These are phyloP conservation scores for Paecilomyces fulvus DNA, from an alignment of 2,329 filamentous ascomycete genomes.

Conservation along the genomic window DNA sequence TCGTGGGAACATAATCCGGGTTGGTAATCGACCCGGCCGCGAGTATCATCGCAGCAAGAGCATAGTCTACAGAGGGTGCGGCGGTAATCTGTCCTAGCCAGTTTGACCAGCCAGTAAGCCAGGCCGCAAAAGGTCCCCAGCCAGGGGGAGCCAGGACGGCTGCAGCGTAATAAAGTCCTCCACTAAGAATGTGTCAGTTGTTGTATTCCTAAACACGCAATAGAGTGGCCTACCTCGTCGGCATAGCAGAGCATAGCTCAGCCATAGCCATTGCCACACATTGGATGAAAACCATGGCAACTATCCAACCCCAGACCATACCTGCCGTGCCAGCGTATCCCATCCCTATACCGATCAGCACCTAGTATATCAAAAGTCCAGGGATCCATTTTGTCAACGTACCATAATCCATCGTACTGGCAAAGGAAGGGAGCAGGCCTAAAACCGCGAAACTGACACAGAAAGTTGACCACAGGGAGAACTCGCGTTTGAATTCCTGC, in stretches of 20 bases:
- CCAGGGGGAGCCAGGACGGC: slow-evolving; percentile 61
- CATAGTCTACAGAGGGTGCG: slow-evolving; percentile 60
- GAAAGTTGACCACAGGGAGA: slow-evolving; percentile 65
- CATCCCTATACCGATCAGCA: slow-evolving; percentile 27
- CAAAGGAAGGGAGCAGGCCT: slow-evolving; percentile 62
- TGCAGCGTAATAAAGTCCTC: slow-evolving; percentile 65
- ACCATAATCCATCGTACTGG: slow-evolving; percentile 63
- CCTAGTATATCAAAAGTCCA: neutral
- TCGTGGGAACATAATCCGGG: slow-evolving; percentile 54
- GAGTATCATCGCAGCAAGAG: slow-evolving; percentile 60
- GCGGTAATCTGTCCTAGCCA: slow-evolving; percentile 60
- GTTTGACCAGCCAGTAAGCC: slow-evolving; percentile 63
- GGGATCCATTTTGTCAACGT: slow-evolving; percentile 25
- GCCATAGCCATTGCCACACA: slow-evolving; percentile 62
- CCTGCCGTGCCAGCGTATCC: slow-evolving; percentile 51
- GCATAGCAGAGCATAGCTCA: slow-evolving; percentile 65
- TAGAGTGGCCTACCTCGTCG: slow-evolving; percentile 44
- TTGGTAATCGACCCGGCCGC: slow-evolving; percentile 61
- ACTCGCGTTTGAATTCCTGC: slow-evolving; percentile 60
- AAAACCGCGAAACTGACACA: slow-evolving; percentile 67
- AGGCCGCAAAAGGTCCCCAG: slow-evolving; percentile 59
- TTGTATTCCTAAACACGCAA: neutral
- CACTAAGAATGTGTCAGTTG: slow-evolving; percentile 27
- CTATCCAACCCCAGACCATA: slow-evolving; percentile 70
- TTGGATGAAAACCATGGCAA: slow-evolving; percentile 65